A percentile compares a stretch with the other conserved stretches of the same genome.
Conservation (phyloP, 1,284 basidiomycete genomes). For the Exobasidium cylindrosporum region DNA sequence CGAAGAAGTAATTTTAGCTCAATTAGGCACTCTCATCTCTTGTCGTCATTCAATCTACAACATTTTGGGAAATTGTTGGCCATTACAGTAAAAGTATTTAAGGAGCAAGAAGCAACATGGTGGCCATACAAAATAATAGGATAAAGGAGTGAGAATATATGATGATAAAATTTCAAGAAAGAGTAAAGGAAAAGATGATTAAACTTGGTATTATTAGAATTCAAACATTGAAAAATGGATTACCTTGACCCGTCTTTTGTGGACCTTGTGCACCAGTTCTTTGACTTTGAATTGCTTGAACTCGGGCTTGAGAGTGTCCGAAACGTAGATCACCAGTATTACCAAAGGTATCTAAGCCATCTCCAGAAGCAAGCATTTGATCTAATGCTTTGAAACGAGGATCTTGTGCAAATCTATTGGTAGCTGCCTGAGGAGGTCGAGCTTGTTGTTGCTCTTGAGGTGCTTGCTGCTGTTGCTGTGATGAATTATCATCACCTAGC, state of each 20-base stretch:
- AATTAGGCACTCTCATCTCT: too few species aligned
- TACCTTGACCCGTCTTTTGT: slow-evolving; percentile 21
- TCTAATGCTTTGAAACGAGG: slow-evolving; percentile 45
- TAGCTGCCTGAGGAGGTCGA: slow-evolving; percentile 21
- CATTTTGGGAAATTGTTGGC: too few species aligned
- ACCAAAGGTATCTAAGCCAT: slow-evolving; percentile 53
- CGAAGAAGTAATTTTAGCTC: too few species aligned
- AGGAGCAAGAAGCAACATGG: too few species aligned
- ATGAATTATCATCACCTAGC: slow-evolving; percentile 21
- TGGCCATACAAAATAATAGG: too few species aligned
- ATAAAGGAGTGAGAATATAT: too few species aligned
- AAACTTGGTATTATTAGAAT: too few species aligned
- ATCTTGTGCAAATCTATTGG: slow-evolving; percentile 13
- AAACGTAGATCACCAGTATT: slow-evolving; percentile 53
- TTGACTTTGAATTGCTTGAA: slow-evolving; percentile 20
- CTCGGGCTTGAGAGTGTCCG: slow-evolving; percentile 34
- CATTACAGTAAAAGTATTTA: too few species aligned
- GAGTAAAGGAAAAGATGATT: too few species aligned
- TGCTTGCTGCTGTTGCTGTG: slow-evolving; percentile 16
- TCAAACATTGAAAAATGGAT: slow-evolving; percentile 43
- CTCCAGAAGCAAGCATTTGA: slow-evolving; percentile 48
- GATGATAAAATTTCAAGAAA: too few species aligned
- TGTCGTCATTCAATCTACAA: too few species aligned
- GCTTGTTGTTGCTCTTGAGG: slow-evolving; percentile 16
- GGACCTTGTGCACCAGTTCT: slow-evolving; percentile 3